A percentile compares a stretch with the other conserved stretches of the same genome.
Evolutionary conservation across 495 filamentous ascomycete species (phyloP).

Genomic region (Niebla homalea): DNA sequence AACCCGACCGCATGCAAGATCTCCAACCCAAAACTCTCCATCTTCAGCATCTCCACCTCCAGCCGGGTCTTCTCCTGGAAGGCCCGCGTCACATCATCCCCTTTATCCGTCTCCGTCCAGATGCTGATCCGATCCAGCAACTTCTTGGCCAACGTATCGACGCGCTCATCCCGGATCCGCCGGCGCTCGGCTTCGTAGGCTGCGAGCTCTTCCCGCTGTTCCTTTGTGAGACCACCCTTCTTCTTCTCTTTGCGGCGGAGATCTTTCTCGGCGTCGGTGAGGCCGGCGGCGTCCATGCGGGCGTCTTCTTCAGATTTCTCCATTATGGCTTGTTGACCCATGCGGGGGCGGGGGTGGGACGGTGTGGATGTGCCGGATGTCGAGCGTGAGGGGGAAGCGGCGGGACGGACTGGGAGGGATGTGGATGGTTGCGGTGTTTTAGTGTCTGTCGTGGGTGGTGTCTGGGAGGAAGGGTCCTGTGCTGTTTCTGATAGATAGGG

Average conservation of each 20-base stretch:
- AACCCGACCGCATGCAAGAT: slow-evolving; percentile 91
- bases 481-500: slow-evolving; percentile 12
- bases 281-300: slow-evolving; percentile 50
- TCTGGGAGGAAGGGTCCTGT: slow-evolving; percentile 14
- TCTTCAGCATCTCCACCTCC: slow-evolving; percentile 95
- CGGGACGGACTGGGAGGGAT: slow-evolving; percentile 15
- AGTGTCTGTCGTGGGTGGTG: background rate
- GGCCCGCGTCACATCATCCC: slow-evolving; percentile 64
- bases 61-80: slow-evolving; percentile 90
- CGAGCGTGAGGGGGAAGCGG: slow-evolving; percentile 11
- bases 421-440: background rate
- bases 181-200: slow-evolving; percentile 80
- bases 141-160: slow-evolving; percentile 70
- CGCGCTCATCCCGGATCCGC: slow-evolving; percentile 76
- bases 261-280: slow-evolving; percentile 65
- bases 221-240: slow-evolving; percentile 66
- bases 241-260: slow-evolving; percentile 75
- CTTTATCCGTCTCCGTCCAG: slow-evolving; percentile 96
- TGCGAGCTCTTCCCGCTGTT: slow-evolving; percentile 79
- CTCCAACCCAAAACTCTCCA: slow-evolving; percentile 96
- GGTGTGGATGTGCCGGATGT: slow-evolving; percentile 33
- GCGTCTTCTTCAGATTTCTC: slow-evolving; percentile 78
- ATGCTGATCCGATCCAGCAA: slow-evolving; percentile 82
- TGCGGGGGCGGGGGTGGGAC: slow-evolving; percentile 52
- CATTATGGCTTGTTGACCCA: slow-evolving; percentile 74